Percentiles rank a stretch among this genome's conserved stretches.
Evolutionary conservation across 2,329 filamentous ascomycete species (phyloP).

Genomic region (Aschersonia sp.): DNA sequence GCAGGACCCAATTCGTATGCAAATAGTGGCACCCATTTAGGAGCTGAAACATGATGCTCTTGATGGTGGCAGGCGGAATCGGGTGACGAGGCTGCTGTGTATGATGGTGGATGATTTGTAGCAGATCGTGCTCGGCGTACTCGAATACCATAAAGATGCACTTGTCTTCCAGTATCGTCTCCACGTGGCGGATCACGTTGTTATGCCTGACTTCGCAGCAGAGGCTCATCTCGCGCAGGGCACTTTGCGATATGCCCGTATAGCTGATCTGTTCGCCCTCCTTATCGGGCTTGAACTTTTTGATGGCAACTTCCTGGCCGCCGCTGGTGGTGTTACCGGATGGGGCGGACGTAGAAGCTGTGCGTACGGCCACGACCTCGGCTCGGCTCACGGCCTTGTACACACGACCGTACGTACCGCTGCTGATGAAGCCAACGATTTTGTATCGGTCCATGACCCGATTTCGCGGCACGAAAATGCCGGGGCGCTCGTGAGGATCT

Average conservation of each 20-base stretch:
- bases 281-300: conserved; percentile 99
- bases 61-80: conserved; percentile 78
- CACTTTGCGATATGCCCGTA: conserved; percentile 93
- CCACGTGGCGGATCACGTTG: conserved; percentile 81
- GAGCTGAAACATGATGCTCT: conserved; percentile 90
- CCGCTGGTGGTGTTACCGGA: conserved; percentile 28
- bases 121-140: conserved; percentile 90
- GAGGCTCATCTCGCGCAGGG: conserved; percentile 91
- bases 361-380: conserved; percentile 1
- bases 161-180: conserved; percentile 96
- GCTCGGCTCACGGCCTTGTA: conserved; percentile 76
- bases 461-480: conserved; percentile 60
- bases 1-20: conserved; percentile 92
- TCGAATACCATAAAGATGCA: conserved; percentile 99
- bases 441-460: conserved; percentile 87
- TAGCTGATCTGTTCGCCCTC: conserved; percentile 91
- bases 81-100: conserved; percentile 76
- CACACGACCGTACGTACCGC: conserved; percentile 91
- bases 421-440: conserved; percentile 95
- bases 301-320: conserved; percentile 82
- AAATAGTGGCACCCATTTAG: conserved; percentile 90
- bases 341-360: conserved; percentile 1
- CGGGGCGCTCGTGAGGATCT: conserved; percentile 40
- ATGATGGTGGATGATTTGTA: conserved; percentile 98
- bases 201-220: conserved; percentile 82